Conservation (phyloP, 2,329 filamentous ascomycete genomes). For the Phoma sp. region DNA sequence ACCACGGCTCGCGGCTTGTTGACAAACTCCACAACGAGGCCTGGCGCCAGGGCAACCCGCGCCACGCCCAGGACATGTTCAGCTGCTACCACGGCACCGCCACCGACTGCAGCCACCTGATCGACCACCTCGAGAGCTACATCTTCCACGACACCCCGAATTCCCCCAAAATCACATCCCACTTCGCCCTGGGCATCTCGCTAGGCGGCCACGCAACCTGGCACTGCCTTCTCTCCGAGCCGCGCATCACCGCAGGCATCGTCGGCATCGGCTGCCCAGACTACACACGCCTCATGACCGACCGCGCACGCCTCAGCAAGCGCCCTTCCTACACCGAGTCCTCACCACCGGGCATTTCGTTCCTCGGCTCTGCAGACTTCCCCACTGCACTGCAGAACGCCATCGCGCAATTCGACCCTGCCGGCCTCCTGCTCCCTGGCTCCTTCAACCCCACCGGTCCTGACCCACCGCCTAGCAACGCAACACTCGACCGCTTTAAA, state of each 20-base stretch:
- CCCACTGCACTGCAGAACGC: conserved; percentile 71
- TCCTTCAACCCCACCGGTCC: conserved; percentile 31
- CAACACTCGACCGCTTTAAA: conserved; percentile 44
- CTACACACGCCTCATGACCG: conserved; percentile 79
- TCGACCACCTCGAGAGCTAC: conserved; percentile 80
- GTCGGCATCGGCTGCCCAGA: conserved; percentile 90
- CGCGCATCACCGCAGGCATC: conserved; percentile 78
- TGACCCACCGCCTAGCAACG: conserved; percentile 41
- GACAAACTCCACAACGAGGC: conserved; percentile 73
- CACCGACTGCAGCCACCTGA: conserved; percentile 75
- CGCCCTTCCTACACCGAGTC: conserved; percentile 66
- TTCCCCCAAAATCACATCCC: conserved; percentile 60
- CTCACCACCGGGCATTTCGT: conserved; percentile 64
- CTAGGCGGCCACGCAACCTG: conserved; percentile 88
- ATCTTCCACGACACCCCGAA: conserved; percentile 61
- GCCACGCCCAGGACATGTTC: conserved; percentile 93
- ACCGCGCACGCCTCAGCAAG: conserved; percentile 77
- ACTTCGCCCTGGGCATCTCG: conserved; percentile 82
- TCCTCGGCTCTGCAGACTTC: conserved; percentile 81
- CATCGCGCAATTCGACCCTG: conserved; percentile 75
- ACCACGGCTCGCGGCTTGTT: conserved; percentile 80
- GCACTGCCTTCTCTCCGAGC: conserved; percentile 81
- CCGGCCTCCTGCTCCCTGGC: conserved; percentile 69
- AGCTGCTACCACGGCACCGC: conserved; percentile 76
- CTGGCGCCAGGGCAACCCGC: conserved; percentile 80